Conservation (phyloP, 2,329 filamentous ascomycete species). For the Colletotrichum lindemuthianum region DNA sequence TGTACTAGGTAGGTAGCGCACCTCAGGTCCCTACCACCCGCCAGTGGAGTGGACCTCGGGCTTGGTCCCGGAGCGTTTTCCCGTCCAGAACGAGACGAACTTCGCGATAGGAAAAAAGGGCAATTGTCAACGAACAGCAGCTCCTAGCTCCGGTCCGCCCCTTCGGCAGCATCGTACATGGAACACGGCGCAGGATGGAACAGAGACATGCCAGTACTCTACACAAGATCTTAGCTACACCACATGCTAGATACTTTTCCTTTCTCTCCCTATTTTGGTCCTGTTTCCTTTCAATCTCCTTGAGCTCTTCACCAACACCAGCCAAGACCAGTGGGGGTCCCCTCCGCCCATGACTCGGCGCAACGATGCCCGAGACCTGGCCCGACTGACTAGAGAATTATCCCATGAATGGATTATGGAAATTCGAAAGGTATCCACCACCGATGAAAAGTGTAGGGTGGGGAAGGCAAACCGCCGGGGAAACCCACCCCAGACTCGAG, state of each 20-base stretch:
- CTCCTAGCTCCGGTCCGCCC: not conserved
- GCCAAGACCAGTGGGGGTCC: conserved; percentile 1
- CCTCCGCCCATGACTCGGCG: conserved; percentile 26
- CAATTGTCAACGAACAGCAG: conserved; percentile 15
- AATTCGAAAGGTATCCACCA: conserved; percentile 5
- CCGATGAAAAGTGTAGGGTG: conserved; percentile 2
- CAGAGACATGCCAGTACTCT: too few relatives aligned
- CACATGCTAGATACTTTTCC: too few relatives aligned
- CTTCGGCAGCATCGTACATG: too few relatives aligned
- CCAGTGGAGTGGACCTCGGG: conserved; percentile 4
- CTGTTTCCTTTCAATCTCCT: too few relatives aligned
- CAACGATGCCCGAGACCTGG: conserved; percentile 29
- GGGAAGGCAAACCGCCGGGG: conserved; percentile 8
- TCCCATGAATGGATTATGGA: conserved; percentile 24
- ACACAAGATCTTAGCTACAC: too few relatives aligned
- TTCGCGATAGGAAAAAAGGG: conserved; percentile 1
- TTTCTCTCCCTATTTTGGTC: too few relatives aligned
- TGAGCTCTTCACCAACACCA: too few relatives aligned
- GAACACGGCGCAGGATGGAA: too few relatives aligned
- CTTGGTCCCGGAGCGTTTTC: conserved; percentile 27
- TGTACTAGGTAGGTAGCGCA: too few relatives aligned
- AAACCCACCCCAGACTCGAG: conserved; percentile 9
- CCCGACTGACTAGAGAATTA: conserved; percentile 28
- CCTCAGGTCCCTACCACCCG: too few relatives aligned
- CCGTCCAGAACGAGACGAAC: conserved; percentile 12